These are phyloP conservation scores for Eucalyptus sp. DNA, from an alignment of 345 rosid species.

Conservation along the genomic window DNA sequence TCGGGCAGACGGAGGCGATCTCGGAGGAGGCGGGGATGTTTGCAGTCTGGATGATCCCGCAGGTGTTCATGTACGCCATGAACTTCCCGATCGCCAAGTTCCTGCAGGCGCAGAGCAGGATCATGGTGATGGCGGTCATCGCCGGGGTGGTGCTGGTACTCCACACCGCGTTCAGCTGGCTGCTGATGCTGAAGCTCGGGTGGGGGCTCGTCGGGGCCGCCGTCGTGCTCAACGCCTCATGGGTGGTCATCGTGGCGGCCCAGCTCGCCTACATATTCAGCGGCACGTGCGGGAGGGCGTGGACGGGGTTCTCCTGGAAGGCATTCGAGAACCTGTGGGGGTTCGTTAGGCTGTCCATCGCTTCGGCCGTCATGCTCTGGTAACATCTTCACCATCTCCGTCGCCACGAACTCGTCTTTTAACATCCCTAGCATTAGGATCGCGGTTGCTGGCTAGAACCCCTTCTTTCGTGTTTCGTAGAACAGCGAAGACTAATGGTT, in stretches of 20 bases:
- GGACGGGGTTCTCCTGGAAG: conserved; percentile 30
- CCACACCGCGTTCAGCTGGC: conserved; percentile 54
- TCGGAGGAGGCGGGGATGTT: conserved; percentile 52
- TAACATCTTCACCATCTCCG: not conserved
- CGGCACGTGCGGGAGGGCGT: conserved; percentile 44
- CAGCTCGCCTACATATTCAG: conserved; percentile 46
- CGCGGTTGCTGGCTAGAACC: not conserved
- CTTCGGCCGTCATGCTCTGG: conserved; percentile 42
- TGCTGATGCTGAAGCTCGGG: conserved; percentile 22
- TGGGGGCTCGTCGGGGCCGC: conserved; percentile 33
- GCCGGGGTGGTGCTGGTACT: conserved; percentile 35
- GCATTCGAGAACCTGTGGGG: conserved; percentile 30
- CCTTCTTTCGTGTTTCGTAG: not conserved
- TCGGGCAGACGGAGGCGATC: conserved; percentile 58
- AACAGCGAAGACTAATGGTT: not conserved
- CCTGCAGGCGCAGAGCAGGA: conserved; percentile 81
- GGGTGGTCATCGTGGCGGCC: conserved; percentile 19
- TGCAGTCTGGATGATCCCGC: conserved; percentile 77
- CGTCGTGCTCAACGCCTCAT: conserved; percentile 10
- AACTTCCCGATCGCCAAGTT: conserved; percentile 77
- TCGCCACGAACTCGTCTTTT: not conserved
- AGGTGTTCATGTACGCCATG: conserved; percentile 58
- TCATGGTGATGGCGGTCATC: conserved; percentile 65
- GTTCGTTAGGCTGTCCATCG: conserved; percentile 28
- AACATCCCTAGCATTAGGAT: not conserved